A percentile compares a stretch with the other conserved stretches of the same genome.
These are phyloP conservation scores for Aurantiochytrium sp. DNA, from an alignment of 108 stramenopile species.

Conservation along the genomic window DNA sequence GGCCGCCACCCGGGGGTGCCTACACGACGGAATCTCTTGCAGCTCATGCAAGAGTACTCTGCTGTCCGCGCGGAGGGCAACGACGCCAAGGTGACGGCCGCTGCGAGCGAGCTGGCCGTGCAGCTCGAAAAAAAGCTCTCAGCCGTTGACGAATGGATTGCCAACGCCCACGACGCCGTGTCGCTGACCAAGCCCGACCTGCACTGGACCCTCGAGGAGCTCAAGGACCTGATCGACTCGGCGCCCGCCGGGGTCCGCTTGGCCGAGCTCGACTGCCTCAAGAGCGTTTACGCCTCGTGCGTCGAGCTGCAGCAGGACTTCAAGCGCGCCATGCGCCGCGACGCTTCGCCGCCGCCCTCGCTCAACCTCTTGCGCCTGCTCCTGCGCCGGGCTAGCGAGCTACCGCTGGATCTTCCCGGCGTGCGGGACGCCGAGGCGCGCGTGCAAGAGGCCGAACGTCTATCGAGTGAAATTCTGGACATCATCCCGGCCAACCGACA, in stretches of 20 bases:
- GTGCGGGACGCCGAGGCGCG: not conserved
- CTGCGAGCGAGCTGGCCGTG: not conserved
- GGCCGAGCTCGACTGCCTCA: not conserved
- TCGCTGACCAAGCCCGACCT: not conserved
- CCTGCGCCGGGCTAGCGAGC: not conserved
- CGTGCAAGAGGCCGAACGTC: not conserved
- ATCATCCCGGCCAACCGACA: not conserved
- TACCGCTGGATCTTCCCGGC: not conserved
- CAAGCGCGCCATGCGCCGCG: not conserved
- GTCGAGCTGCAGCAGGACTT: not conserved
- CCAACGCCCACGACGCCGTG: constrained; percentile 8
- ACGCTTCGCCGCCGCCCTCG: not conserved
- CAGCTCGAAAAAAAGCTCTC: not conserved
- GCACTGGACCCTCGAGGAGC: constrained; percentile 6
- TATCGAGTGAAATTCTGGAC: not conserved
- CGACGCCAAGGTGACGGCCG: not conserved
- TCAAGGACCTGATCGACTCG: not conserved
- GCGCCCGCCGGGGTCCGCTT: not conserved
- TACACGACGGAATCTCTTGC: not conserved
- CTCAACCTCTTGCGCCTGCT: not conserved
- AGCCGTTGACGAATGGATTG: not conserved
- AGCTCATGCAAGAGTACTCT: not conserved
- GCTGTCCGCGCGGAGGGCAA: not conserved
- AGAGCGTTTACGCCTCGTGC: not conserved
- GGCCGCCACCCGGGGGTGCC: not conserved